phyloP scores from a whole-genome alignment of 2,329 filamentous ascomycete species.

The Chlorencoelia australis region DNA sequence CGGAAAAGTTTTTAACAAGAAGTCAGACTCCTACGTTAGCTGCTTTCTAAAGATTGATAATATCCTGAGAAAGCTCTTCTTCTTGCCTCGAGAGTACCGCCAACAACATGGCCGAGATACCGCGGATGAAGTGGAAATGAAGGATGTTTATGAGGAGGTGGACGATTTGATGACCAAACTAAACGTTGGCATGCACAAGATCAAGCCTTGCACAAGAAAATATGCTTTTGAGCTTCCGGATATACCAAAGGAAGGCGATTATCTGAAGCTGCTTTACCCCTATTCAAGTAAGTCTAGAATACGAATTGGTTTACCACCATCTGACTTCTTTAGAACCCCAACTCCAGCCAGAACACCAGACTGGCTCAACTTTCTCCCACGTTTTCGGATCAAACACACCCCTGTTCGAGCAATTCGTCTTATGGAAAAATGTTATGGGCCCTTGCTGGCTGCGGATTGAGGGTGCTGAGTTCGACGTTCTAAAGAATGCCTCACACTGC shows the following conservation, averaged over 20 bases:
- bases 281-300: conserved; percentile 56
- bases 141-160: conserved; percentile 83
- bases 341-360: conserved; percentile 53
- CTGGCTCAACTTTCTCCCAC: conserved; percentile 84
- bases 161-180: conserved; percentile 80
- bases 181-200: conserved; percentile 82
- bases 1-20: conserved; percentile 90
- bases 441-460: conserved; percentile 94
- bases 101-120: conserved; percentile 58
- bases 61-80: conserved; percentile 83
- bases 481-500: conserved; percentile 94
- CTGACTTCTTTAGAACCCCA: conserved; percentile 42
- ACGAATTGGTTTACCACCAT: not conserved
- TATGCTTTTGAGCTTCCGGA: conserved; percentile 90
- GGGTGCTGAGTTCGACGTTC: conserved; percentile 68
- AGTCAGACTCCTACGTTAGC: conserved; percentile 68
- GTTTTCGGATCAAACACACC: conserved; percentile 91
- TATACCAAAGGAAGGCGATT: conserved; percentile 81
- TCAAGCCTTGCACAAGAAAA: conserved; percentile 80
- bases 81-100: conserved; percentile 66
- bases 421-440: conserved; percentile 99
- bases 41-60: conserved; percentile 97
- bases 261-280: conserved; percentile 91
- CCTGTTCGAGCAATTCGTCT: conserved; percentile 93
- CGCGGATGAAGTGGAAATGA: conserved; percentile 71